Conservation (phyloP, 768 basidiomycete genomes). For the Dioszegia hungarica region DNA sequence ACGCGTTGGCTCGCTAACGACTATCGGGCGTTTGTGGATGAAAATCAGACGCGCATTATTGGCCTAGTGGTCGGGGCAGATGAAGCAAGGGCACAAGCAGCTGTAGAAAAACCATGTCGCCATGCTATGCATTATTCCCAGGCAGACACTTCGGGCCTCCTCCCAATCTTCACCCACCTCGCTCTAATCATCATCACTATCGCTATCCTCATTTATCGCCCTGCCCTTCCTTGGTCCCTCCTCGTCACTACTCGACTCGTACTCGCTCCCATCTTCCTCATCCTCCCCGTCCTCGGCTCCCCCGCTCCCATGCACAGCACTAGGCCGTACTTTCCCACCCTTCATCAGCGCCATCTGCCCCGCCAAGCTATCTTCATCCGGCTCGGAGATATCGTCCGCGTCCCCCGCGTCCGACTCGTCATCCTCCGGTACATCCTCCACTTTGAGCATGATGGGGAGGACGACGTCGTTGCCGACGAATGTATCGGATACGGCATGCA, state of each 20-base stretch:
- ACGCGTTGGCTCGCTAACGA: no score
- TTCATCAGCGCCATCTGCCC: conserved; percentile 98
- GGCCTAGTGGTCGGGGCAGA: background rate
- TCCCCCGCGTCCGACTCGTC: conserved; percentile 52
- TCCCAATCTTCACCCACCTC: background rate
- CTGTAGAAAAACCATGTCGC: background rate
- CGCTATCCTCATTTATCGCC: conserved; percentile 38
- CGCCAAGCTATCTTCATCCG: conserved; percentile 90
- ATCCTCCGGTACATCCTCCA: conserved; percentile 41
- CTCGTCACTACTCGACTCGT: conserved; percentile 47
- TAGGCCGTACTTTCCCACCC: conserved; percentile 75
- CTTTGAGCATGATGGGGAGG: conserved; percentile 62
- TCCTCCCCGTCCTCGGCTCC: conserved; percentile 59
- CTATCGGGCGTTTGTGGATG: no score
- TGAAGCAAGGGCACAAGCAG: no score
- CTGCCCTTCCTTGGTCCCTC: conserved; percentile 31
- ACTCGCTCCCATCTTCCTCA: conserved; percentile 54
- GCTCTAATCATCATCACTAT: conserved; percentile 28
- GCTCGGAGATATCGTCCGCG: conserved; percentile 96
- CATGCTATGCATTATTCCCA: background rate
- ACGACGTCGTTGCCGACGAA: conserved; percentile 55
- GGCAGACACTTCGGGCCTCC: background rate
- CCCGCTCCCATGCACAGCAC: conserved; percentile 58
- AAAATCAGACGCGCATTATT: no score
- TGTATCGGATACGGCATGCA: conserved; percentile 80